Evolutionary conservation across 768 basidiomycete genomes (phyloP).

Genomic region (Tylopilus plumbeoviolaceoides): DNA sequence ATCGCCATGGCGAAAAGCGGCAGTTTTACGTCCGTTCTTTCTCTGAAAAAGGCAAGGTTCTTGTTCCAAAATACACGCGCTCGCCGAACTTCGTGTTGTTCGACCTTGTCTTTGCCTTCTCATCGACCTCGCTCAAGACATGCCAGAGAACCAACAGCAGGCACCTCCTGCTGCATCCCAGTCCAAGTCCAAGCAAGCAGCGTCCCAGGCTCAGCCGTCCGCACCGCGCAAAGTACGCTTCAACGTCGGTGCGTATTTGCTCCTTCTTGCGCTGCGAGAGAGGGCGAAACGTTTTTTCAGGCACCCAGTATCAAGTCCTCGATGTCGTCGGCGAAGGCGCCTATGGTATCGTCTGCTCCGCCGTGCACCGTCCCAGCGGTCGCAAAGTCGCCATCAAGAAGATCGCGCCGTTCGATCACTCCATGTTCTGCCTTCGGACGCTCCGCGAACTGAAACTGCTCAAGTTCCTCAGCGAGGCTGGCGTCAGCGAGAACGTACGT

Average conservation of each 20-base stretch:
- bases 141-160: constrained; percentile 27
- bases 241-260: constrained; percentile 62
- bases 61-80: too few relatives aligned
- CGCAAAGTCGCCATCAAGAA: constrained; percentile 97
- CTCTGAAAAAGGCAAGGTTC: too few relatives aligned
- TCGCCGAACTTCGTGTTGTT: too few relatives aligned
- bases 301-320: constrained; percentile 78
- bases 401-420: constrained; percentile 92
- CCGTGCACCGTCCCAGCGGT: constrained; percentile 78
- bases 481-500: constrained; percentile 82
- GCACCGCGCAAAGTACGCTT: constrained; percentile 84
- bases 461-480: constrained; percentile 82
- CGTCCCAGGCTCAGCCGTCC: constrained; percentile 36
- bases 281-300: constrained; percentile 29
- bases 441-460: constrained; percentile 80
- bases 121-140: constrained; percentile 3
- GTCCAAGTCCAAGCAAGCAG: constrained; percentile 43
- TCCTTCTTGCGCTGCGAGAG: not conserved
- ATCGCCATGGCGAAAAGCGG: too few relatives aligned
- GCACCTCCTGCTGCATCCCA: constrained; percentile 18
- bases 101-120: not conserved
- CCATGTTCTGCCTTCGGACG: constrained; percentile 92
- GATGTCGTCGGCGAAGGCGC: constrained; percentile 90
- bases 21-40: too few relatives aligned
- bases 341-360: constrained; percentile 94